A percentile compares a stretch with the other conserved stretches of the same genome.
Evolutionary conservation across 1,284 basidiomycete genomes (phyloP).

Genomic region (Naganishia liquefaciens): DNA sequence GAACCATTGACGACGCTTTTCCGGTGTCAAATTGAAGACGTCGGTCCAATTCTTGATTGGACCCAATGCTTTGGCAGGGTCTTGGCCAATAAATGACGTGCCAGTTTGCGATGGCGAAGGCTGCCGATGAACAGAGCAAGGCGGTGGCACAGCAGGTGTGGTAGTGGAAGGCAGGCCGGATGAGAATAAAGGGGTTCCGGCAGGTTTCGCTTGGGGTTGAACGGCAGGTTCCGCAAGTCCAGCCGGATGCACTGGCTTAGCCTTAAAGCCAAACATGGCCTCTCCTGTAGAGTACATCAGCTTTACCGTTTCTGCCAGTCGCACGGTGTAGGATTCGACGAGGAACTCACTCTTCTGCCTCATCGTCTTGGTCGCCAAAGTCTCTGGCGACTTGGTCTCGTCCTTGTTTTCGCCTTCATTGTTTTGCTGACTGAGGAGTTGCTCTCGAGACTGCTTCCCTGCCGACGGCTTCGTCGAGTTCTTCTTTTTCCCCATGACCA

Average conservation of each 20-base stretch:
- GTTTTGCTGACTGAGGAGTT: conserved; percentile 22
- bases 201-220: neutral
- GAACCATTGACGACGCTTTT: conserved; percentile 14
- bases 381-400: conserved; percentile 2
- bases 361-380: neutral
- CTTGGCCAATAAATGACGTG: neutral
- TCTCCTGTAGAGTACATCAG: neutral
- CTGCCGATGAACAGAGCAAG: too few species aligned
- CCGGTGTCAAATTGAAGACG: conserved; percentile 19
- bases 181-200: neutral
- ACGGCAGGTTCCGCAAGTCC: neutral
- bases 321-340: neutral
- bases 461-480: conserved; percentile 9
- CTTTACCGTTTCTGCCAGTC: neutral
- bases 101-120: neutral
- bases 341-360: conserved; percentile 5
- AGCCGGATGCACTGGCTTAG: neutral
- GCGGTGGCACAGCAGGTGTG: neutral
- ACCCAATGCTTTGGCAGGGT: neutral
- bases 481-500: conserved; percentile 14
- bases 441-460: conserved; percentile 19
- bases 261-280: conserved; percentile 1
- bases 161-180: neutral
- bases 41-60: conserved; percentile 16
- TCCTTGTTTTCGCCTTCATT: neutral